Evolutionary conservation across 169 alveolate species (phyloP).

Genomic region (Perkinsus olseni): DNA sequence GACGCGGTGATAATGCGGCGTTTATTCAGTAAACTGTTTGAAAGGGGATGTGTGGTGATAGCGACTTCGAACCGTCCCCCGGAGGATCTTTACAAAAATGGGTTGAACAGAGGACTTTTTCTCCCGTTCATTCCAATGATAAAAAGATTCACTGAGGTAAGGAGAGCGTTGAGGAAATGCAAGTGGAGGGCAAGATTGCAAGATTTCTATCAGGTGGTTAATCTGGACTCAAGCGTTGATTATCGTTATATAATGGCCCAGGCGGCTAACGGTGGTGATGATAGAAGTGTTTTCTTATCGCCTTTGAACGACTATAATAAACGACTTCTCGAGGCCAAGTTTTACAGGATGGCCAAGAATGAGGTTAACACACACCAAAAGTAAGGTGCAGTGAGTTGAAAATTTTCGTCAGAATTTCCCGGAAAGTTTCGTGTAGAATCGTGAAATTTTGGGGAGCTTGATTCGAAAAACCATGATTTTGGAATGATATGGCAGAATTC

Average conservation of each 20-base stretch:
- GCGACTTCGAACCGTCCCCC: conserved; percentile 78
- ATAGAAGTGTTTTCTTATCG: conserved; percentile 30
- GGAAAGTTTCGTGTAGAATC: no score
- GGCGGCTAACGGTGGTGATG: conserved; percentile 22
- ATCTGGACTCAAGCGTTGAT: conserved; percentile 25
- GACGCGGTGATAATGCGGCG: conserved; percentile 76
- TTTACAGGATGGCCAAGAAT: background rate
- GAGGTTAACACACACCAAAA: background rate
- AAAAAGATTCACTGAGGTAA: conserved; percentile 31
- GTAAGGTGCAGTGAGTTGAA: background rate
- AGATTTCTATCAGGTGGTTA: conserved; percentile 1
- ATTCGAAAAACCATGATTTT: no score
- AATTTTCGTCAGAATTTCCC: no score
- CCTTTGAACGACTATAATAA: conserved; percentile 36
- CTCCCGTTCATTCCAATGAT: conserved; percentile 63
- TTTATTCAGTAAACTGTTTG: conserved; percentile 54
- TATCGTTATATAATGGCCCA: conserved; percentile 23
- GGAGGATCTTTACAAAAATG: conserved; percentile 62
- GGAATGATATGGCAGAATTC: no score
- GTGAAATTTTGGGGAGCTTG: no score
- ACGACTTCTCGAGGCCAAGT: conserved; percentile 34
- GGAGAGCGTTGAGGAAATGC: conserved; percentile 3
- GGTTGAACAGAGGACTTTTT: conserved; percentile 63
- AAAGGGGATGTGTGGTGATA: conserved; percentile 24
- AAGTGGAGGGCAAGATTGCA: background rate